Base-by-base conservation (phyloP, 768 basidiomycete species). In the Sistotremastrum suecicum region DNA sequence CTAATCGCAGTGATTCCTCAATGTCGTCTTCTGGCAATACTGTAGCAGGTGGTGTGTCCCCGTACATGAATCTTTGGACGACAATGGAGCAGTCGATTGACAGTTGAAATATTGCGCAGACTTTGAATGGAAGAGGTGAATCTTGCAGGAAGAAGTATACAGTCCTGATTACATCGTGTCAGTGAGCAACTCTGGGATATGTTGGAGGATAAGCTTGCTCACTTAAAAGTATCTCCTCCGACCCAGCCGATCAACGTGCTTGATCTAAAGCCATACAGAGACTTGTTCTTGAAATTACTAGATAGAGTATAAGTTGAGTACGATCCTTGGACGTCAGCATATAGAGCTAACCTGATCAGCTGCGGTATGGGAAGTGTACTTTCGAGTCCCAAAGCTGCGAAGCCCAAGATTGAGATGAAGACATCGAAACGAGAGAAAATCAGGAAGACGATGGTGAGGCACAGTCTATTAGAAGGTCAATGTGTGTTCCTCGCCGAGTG, bases 171-270 rank as follows among this genome's bases (percentile, higher is more conserved):
- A 41, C 38, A 52, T 41, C 42, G 45, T 41, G 11, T 51, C 5
- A 45, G 37, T 37, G 6, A 44, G 32, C 5, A 42, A 44, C 48
- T 8, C 11, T 28, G 29, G 9, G 9, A 37, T 33, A 47, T 48
- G 29, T 44, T 41, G 46, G 37, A 54, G 37, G 40, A 42, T 32
- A 48, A 5, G 37, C 31, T 20, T 10, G 50, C 70, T 50, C 54
- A 86, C 87, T 90, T 90, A 74, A 85, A 89, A 11, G 75, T 61
- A 61, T 90, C 87, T 51, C 87, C 87, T 48, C 81, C 84, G 40
- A 75, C 64, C 87, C 87, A 89, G 32, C 87, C 87, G 34, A 87
- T 56, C 42, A 90, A 61, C 2, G 87, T 90, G 5, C 85, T 84
- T 61, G 76, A 72, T 34, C 86, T 75, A 63, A 90, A 90, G 34